Evolutionary conservation across 148 eudicot species (phyloP).

Genomic region (Rhododendron mucronatum): DNA sequence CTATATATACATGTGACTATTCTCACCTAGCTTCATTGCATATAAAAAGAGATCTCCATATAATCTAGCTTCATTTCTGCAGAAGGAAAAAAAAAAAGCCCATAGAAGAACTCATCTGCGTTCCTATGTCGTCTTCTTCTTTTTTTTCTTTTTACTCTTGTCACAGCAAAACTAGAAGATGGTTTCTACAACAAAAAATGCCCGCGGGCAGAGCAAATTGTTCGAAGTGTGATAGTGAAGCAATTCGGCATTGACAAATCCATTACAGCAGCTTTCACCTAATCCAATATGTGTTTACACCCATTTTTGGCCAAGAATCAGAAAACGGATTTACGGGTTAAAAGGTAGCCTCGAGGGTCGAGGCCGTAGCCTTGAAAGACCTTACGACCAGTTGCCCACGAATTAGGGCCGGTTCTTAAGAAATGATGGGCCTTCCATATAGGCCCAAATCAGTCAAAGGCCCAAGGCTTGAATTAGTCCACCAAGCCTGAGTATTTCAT

Average conservation of each 20-base stretch:
- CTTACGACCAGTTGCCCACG: too few relatives aligned
- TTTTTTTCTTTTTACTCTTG: neutral
- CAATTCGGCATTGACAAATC: slow-evolving; percentile 8
- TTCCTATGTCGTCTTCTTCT: neutral
- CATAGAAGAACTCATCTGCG: neutral
- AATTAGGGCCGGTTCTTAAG: too few relatives aligned
- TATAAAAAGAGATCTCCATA: neutral
- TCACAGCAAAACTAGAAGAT: slow-evolving; percentile 12
- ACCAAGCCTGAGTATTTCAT: too few relatives aligned
- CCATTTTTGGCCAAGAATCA: too few relatives aligned
- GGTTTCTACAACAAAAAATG: slow-evolving; percentile 9
- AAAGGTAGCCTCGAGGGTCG: too few relatives aligned
- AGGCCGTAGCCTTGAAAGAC: too few relatives aligned
- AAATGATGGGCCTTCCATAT: too few relatives aligned
- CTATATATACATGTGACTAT: neutral
- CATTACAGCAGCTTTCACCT: slow-evolving; percentile 8
- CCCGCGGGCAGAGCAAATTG: slow-evolving; percentile 26
- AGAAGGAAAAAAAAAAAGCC: neutral
- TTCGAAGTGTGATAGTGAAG: slow-evolving; percentile 21
- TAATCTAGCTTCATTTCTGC: neutral
- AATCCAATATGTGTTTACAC: too few relatives aligned
- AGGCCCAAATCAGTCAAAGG: too few relatives aligned
- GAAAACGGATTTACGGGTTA: too few relatives aligned
- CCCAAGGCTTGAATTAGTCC: too few relatives aligned
- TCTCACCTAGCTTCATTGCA: neutral